These are phyloP conservation scores for Murraya koenigii DNA, from an alignment of 345 rosid genomes.

Conservation along the genomic window DNA sequence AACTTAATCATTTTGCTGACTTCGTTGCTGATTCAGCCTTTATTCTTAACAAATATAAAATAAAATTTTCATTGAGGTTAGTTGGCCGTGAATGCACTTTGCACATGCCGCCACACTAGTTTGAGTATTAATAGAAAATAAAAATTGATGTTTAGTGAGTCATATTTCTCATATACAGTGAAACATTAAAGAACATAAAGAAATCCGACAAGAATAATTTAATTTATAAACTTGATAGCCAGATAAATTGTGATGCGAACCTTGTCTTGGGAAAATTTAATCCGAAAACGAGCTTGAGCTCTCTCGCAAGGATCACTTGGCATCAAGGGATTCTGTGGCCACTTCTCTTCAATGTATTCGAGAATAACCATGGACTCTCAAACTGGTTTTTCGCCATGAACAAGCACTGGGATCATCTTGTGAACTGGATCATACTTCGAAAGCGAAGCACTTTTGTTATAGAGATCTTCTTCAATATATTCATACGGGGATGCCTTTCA, in stretches of 20 bases:
- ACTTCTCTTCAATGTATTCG: constrained; percentile 33
- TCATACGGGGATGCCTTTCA: neutral
- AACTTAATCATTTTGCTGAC: too few species aligned
- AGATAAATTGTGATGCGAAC: neutral
- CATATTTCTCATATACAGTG: too few species aligned
- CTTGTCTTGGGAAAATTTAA: constrained; percentile 34
- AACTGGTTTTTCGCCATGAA: constrained; percentile 32
- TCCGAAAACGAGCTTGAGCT: constrained; percentile 32
- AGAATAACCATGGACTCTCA: constrained; percentile 32
- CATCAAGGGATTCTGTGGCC: constrained; percentile 29
- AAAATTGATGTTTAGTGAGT: too few species aligned
- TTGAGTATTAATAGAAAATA: too few species aligned
- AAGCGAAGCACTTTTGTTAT: constrained; percentile 23
- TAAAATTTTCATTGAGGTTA: too few species aligned
- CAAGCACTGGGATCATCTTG: constrained; percentile 37
- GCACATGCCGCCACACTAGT: too few species aligned
- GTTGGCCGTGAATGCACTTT: too few species aligned
- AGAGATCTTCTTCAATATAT: constrained; percentile 30
- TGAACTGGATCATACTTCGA: constrained; percentile 21
- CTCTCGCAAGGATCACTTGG: constrained; percentile 28
- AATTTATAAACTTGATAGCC: too few species aligned
- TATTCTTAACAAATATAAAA: too few species aligned
- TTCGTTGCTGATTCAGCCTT: too few species aligned
- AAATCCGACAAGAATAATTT: too few species aligned
- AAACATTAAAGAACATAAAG: too few species aligned